These are phyloP conservation scores for Penicillium thymicola DNA, from an alignment of 2,329 filamentous ascomycete species.

Conservation along the genomic window DNA sequence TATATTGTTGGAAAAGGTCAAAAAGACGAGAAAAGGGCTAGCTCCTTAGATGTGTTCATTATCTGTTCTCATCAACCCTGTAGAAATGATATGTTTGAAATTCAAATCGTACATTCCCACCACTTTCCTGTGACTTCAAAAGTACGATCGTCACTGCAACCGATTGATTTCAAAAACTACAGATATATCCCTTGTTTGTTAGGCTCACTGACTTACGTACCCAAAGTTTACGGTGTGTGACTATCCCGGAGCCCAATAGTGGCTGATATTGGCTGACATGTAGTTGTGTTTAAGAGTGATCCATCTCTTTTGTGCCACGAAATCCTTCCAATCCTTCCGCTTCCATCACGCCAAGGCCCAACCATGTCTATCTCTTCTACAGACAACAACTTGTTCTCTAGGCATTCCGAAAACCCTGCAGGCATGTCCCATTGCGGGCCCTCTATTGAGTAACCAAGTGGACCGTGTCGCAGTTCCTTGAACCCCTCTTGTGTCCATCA, in stretches of 20 bases:
- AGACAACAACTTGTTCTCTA: slow-evolving; percentile 1
- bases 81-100: neutral
- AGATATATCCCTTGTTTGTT: slow-evolving; percentile 15
- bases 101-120: slow-evolving; percentile 13
- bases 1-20: neutral
- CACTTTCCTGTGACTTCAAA: slow-evolving; percentile 8
- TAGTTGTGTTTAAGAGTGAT: neutral
- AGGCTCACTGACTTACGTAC: neutral
- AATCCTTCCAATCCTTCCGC: slow-evolving; percentile 9
- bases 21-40: neutral
- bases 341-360: slow-evolving; percentile 7
- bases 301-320: neutral
- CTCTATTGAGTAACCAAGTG: slow-evolving; percentile 8
- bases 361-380: neutral
- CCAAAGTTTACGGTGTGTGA: neutral
- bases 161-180: neutral
- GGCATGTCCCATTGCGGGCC: slow-evolving; percentile 14
- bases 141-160: neutral
- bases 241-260: neutral
- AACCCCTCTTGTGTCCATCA: slow-evolving; percentile 8
- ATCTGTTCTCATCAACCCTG: neutral
- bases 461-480: slow-evolving; percentile 18
- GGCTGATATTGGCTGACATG: neutral
- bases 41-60: neutral
- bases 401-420: slow-evolving; percentile 21